Evolutionary conservation across 345 rosid genomes (phyloP).

Genomic region (Leavenworthia alabamica): DNA sequence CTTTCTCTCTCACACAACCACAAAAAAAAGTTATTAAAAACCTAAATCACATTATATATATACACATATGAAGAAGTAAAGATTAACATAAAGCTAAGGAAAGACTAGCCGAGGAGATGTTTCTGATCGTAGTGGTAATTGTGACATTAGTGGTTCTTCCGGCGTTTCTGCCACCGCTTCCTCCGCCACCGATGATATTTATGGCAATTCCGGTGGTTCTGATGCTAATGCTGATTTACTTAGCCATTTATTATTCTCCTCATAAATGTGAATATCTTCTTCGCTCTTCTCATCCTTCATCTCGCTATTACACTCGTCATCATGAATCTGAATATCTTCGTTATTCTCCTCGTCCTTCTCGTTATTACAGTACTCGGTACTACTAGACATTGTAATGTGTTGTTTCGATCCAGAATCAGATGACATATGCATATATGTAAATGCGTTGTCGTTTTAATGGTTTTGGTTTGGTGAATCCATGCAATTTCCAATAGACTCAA

Average conservation of each 20-base stretch:
- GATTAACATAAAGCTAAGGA: not conserved
- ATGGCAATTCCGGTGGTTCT: constrained; percentile 31
- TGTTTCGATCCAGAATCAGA: not conserved
- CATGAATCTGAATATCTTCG: not conserved
- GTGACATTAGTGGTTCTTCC: constrained; percentile 19
- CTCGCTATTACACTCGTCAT: constrained; percentile 8
- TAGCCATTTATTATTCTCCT: constrained; percentile 26
- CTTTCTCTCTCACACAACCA: constrained; percentile 26
- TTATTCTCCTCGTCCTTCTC: not conserved
- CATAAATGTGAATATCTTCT: not conserved
- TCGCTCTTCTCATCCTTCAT: not conserved
- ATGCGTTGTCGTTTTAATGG: constrained; percentile 10
- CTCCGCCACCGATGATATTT: constrained; percentile 28
- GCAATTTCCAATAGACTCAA: not conserved
- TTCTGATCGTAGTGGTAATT: constrained; percentile 3
- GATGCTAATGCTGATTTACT: constrained; percentile 24
- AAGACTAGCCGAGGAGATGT: constrained; percentile 1
- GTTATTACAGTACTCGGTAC: not conserved
- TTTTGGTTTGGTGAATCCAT: constrained; percentile 6
- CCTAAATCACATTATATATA: not conserved
- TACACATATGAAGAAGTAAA: not conserved
- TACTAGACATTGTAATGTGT: constrained; percentile 1
- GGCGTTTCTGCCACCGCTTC: constrained; percentile 26
- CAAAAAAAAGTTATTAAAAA: not conserved
- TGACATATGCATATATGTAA: not conserved